Percentiles rank a stretch among this genome's conserved stretches.
Evolutionary conservation across 768 basidiomycete genomes (phyloP).

Genomic region (Arthromyces matolae): DNA sequence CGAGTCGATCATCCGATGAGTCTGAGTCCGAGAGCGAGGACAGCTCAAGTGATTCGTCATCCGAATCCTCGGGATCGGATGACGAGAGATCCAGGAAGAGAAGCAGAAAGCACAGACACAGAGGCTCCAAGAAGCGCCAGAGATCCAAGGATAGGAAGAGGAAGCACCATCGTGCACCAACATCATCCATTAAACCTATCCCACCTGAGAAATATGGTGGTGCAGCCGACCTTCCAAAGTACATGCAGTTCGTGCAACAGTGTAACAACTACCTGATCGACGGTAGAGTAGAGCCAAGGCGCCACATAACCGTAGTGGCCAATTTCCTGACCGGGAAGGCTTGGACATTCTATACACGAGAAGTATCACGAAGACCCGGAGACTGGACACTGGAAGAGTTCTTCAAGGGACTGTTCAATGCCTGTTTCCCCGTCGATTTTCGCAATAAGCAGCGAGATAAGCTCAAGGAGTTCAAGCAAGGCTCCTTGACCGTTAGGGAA

Average conservation of each 20-base stretch:
- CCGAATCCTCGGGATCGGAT: no score
- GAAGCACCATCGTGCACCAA: not conserved
- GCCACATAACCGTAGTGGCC: not conserved
- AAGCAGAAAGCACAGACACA: no score
- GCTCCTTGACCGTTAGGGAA: conserved; percentile 18
- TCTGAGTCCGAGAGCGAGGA: no score
- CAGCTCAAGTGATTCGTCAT: no score
- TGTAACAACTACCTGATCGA: conserved; percentile 9
- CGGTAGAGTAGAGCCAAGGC: not conserved
- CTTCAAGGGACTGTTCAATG: conserved; percentile 7
- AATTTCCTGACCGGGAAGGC: conserved; percentile 3
- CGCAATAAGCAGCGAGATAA: conserved; percentile 20
- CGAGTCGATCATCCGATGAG: no score
- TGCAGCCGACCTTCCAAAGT: conserved; percentile 1
- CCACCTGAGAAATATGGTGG: conserved; percentile 18
- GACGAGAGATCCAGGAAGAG: no score
- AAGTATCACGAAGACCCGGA: not conserved
- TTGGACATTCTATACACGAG: not conserved
- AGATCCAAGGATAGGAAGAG: not conserved
- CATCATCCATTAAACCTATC: conserved; percentile 11
- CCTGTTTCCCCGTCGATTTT: conserved; percentile 17
- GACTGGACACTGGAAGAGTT: not conserved
- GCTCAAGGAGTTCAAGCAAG: conserved; percentile 21
- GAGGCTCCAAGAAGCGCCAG: not conserved
- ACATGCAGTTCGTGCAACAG: conserved; percentile 15